Evolutionary conservation across 768 basidiomycete genomes (phyloP).

Genomic region (Macrolepiota albuminosa): DNA sequence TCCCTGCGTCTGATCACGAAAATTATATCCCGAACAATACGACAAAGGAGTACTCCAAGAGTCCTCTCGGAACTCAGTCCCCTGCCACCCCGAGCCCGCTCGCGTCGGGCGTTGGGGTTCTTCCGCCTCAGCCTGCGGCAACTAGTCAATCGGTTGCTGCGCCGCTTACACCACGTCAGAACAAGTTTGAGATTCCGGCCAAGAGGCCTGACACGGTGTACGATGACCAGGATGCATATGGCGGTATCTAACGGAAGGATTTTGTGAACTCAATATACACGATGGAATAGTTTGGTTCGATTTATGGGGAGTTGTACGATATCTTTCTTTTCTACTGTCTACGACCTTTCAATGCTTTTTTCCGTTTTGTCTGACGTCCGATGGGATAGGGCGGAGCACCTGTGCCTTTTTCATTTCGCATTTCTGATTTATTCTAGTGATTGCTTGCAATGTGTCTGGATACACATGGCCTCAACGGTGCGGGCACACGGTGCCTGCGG

Average conservation of each 20-base stretch:
- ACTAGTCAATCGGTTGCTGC: constrained; percentile 6
- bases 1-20: constrained; percentile 9
- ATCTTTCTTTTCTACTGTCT: background rate
- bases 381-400: background rate
- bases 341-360: background rate
- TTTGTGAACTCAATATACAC: background rate
- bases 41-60: constrained; percentile 10
- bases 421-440: background rate
- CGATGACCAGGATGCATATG: constrained; percentile 19
- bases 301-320: constrained; percentile 4
- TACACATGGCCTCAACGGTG: background rate
- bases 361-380: background rate
- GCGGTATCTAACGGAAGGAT: constrained; percentile 14
- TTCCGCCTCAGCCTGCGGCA: constrained; percentile 9
- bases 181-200: background rate
- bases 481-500: background rate
- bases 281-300: background rate
- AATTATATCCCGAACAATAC: constrained; percentile 12
- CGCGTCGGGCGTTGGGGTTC: constrained; percentile 27
- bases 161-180: constrained; percentile 7
- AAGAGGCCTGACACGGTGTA: constrained; percentile 21
- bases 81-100: constrained; percentile 36
- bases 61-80: constrained; percentile 26
- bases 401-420: background rate
- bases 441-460: background rate